Base-by-base conservation (phyloP, 2,329 filamentous ascomycete species). In the Penicillium sp. region DNA sequence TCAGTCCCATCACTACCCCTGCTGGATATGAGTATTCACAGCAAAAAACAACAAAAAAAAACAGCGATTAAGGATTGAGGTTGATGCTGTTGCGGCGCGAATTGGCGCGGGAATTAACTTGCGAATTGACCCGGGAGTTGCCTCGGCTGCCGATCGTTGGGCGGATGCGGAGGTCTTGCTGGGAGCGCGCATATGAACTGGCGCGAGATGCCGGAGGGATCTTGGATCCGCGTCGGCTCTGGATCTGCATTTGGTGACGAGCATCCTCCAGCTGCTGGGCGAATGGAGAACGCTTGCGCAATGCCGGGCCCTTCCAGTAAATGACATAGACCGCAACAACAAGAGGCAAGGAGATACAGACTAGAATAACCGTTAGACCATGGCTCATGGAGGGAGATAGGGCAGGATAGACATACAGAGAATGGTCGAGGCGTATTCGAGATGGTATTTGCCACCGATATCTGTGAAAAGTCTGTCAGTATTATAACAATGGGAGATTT, bases 281-380 rank as follows among this genome's bases (percentile, higher is more conserved):
- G 64, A 89, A 89, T 0, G 83, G 82, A 13, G 86, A 89, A 2
- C 81, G 75, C 57, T 82, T 80, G 40, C 87, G 83, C 17, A 90
- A 79, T 0, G 62, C 61, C 0, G 86, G 85, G 0, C 87, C 87
- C 55, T 84, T 83, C 78, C 80, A 86, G 77, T 89, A 89, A 60
- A 89, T 86, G 47, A 84, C 77, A 60, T 89, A 89, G 6, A 89
- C 85, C 0, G 85, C 84, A 19, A 81, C 64, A 7, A 88, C 86
- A 1, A 90, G 79, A 0, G 87, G 62, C 50, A 85, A 78, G 0
- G 87, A 82, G 51, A 89, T 85, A 63, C 77, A 81, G 67, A 84
- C 50, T 52, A 23, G 29, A 19, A 25, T 15, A 1, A 35, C 25
- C 6, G 27, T 52, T 45, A 52, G 50, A 45, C 2, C 15, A 33